Base-by-base conservation (phyloP, 2,329 filamentous ascomycete species). In the Onygenales sp. region DNA sequence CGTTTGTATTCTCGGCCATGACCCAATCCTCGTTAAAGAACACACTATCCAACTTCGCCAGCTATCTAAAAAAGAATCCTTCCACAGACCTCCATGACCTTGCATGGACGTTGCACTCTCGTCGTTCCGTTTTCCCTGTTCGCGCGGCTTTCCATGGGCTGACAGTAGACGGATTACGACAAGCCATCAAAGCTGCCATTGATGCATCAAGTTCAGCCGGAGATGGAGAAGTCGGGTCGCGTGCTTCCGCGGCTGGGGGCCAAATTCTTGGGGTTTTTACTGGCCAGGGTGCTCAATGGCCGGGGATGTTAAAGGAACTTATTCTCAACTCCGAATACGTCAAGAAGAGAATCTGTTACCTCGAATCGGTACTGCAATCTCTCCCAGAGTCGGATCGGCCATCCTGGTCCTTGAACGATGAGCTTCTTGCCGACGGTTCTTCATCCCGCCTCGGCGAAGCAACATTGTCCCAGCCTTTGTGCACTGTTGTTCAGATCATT, bases 401-500 rank as follows among this genome's bases (percentile, higher is more conserved):
- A n/a, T n/a, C 47, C 11, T 56, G 49, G 52, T 42, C 21, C 11
- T 34, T 56, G 17, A 43, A 33, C 11, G n/a, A 51, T 4, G 51
- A 47, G 33, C 34, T 55, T 21, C 31, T 43, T 8, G 39, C 31
- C 11, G 43, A 42, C 13, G 34, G 7, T 13, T 17, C 33, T 3
- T 14, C 49, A 6, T 62, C 58, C 17, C 54, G 44, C 11, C 50
- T 59, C 36, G 47, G 58, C n/a, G 36, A 63, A 14, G 55, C 63
- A 3, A 54, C 54, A 3, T 54, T 58, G n/a, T 60, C 59, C 13
- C 61, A 63, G 36, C 57, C 59, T 4, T 17, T 62, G 2, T 61
- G 59, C 48, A 59, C 61, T 11, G 62, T 58, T 8, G 51, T 64
- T 2, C 61, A 63, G 48, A 58, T 64, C 17, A 51, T 48, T 17